phyloP scores from a whole-genome alignment of 805 yeast species.

The Saturnispora zaruensis region DNA sequence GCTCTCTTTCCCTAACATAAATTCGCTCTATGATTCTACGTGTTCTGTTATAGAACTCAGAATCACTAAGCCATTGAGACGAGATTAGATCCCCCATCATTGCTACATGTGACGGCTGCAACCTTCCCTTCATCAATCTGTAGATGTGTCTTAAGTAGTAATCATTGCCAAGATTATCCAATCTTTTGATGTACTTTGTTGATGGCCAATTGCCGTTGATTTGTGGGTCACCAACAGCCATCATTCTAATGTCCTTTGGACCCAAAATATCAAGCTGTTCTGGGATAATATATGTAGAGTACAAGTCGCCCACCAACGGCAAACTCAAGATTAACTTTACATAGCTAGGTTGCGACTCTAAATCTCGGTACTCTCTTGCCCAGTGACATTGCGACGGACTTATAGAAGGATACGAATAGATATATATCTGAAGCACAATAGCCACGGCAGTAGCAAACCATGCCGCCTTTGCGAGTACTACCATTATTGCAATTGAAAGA shows the following conservation, averaged over 20 bases:
- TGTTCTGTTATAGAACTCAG: constrained; percentile 77
- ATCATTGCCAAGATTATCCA: constrained; percentile 89
- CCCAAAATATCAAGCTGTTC: constrained; percentile 13
- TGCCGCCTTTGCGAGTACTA: constrained; percentile 9
- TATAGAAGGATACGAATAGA: constrained; percentile 70
- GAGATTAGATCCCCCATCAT: constrained; percentile 92
- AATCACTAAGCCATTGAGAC: constrained; percentile 89
- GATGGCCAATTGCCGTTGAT: constrained; percentile 79
- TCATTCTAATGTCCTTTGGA: constrained; percentile 40
- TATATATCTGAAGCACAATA: constrained; percentile 46
- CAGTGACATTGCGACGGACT: constrained; percentile 51
- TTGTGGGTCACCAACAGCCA: constrained; percentile 95
- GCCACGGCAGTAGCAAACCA: constrained; percentile 33
- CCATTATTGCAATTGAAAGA: neutral
- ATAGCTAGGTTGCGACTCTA: constrained; percentile 15
- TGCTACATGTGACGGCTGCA: constrained; percentile 71
- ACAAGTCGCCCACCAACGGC: constrained; percentile 31
- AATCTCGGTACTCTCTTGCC: constrained; percentile 29
- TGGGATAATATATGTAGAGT: constrained; percentile 24
- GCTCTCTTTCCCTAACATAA: constrained; percentile 49
- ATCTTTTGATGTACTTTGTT: constrained; percentile 60
- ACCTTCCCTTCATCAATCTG: constrained; percentile 48
- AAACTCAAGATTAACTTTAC: constrained; percentile 15
- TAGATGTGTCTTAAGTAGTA: constrained; percentile 80
- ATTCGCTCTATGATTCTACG: constrained; percentile 63